phyloP scores from a whole-genome alignment of 2,329 filamentous ascomycete genomes.

The Karstenula rhodostoma region DNA sequence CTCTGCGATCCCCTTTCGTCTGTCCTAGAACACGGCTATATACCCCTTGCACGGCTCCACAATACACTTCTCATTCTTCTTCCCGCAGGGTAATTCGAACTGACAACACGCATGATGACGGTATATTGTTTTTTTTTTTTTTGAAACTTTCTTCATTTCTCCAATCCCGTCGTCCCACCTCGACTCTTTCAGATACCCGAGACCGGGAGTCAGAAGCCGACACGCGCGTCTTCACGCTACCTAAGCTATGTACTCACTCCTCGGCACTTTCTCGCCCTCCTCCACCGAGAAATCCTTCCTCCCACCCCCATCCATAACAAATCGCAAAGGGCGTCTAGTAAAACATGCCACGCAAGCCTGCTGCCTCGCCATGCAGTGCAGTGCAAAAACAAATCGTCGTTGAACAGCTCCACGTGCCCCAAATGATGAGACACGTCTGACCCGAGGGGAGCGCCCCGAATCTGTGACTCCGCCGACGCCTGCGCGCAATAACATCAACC shows the following conservation, averaged over 20 bases:
- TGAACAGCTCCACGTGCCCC: not conserved
- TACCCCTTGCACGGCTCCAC: conserved; percentile 8
- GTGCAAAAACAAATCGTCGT: not conserved
- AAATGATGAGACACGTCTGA: too few relatives aligned
- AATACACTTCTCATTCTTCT: not conserved
- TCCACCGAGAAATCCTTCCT: not conserved
- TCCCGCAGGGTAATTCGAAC: not conserved
- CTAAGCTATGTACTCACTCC: not conserved
- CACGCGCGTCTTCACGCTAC: not conserved
- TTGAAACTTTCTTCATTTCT: not conserved
- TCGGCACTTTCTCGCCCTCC: not conserved
- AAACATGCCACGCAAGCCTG: conserved; percentile 22
- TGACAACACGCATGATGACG: not conserved
- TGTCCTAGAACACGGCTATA: conserved; percentile 7
- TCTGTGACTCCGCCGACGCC: not conserved
- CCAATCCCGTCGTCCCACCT: not conserved
- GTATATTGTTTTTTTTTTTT: not conserved
- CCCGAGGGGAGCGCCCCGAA: too few relatives aligned
- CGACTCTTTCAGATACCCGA: not conserved
- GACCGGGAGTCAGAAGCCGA: too few relatives aligned
- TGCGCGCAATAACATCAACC: not conserved
- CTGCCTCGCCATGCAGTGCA: not conserved
- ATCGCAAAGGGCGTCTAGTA: conserved; percentile 20
- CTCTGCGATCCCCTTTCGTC: not conserved
- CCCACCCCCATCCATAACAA: not conserved